Conservation (phyloP, 164 flowering plant species). For the Echeveria elegans region DNA sequence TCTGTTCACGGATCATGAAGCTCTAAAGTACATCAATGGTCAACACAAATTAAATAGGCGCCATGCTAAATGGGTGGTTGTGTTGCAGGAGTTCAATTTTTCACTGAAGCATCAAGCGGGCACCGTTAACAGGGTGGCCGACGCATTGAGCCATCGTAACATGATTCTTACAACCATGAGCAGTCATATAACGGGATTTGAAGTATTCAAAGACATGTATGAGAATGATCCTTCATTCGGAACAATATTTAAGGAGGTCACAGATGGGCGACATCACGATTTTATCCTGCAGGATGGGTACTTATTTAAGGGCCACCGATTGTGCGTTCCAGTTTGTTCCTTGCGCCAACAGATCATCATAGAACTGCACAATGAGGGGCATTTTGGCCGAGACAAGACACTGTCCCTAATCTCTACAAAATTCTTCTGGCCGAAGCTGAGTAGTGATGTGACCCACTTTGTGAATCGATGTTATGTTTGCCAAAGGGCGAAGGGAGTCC, state of each 20-base stretch:
- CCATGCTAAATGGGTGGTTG: neutral
- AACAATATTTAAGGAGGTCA: neutral
- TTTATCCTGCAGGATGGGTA: neutral
- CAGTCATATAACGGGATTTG: neutral
- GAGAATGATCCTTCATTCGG: neutral
- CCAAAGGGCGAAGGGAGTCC: too few species aligned
- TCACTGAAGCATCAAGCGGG: neutral
- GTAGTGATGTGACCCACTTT: neutral
- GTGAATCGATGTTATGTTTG: too few species aligned
- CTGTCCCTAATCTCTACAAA: neutral
- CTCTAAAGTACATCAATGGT: too few species aligned
- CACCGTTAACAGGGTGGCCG: neutral
- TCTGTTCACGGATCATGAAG: too few species aligned
- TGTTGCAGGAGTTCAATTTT: neutral
- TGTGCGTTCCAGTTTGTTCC: neutral
- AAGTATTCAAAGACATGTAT: neutral
- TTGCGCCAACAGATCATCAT: neutral
- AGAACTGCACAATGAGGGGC: neutral
- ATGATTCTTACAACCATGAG: neutral
- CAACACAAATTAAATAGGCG: neutral
- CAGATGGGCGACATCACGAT: too few species aligned
- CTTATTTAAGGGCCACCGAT: neutral
- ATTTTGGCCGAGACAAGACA: too few species aligned
- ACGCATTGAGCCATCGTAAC: neutral
- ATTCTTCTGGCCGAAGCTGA: neutral